Conservation (phyloP, 2,329 filamentous ascomycete genomes). For the Acrodontium crateriforme region DNA sequence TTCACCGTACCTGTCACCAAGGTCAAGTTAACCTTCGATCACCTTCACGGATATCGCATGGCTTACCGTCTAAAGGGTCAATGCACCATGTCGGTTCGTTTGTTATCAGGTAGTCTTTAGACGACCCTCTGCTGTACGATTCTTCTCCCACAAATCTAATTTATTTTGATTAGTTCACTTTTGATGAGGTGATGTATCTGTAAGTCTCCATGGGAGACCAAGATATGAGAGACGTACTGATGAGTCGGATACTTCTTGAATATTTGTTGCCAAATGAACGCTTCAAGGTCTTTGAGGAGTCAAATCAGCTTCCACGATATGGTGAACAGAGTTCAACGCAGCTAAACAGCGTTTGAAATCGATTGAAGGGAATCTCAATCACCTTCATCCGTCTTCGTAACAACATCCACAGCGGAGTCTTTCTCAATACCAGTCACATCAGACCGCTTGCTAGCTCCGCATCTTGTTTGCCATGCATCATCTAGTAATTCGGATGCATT, state of each 20-base stretch:
- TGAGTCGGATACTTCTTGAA: slow-evolving; percentile 48
- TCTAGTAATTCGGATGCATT: slow-evolving; percentile 56
- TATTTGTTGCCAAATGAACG: slow-evolving; percentile 51
- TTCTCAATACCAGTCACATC: slow-evolving; percentile 44
- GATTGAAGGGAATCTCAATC: slow-evolving; percentile 6
- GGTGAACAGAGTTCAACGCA: no score
- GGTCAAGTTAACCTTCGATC: not conserved
- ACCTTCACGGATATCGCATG: not conserved
- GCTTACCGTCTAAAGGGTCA: slow-evolving; percentile 56
- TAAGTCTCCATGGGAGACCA: not conserved
- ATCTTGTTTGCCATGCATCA: slow-evolving; percentile 46
- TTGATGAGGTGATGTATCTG: slow-evolving; percentile 2
- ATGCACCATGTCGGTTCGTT: slow-evolving; percentile 58
- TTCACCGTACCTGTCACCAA: slow-evolving; percentile 49
- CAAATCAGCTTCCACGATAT: no score
- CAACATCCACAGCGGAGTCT: slow-evolving; percentile 62
- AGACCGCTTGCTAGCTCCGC: slow-evolving; percentile 27
- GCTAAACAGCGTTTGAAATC: not conserved
- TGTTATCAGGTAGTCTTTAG: slow-evolving; percentile 53
- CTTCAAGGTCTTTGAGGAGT: slow-evolving; percentile 56
- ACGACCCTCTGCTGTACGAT: slow-evolving; percentile 54
- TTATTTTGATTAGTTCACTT: no score
- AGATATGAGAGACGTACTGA: slow-evolving; percentile 35
- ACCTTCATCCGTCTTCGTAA: slow-evolving; percentile 65
- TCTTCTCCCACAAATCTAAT: slow-evolving; percentile 66